These are phyloP conservation scores for Xylariaceae sp. DNA, from an alignment of 2,329 filamentous ascomycete genomes.

Conservation along the genomic window DNA sequence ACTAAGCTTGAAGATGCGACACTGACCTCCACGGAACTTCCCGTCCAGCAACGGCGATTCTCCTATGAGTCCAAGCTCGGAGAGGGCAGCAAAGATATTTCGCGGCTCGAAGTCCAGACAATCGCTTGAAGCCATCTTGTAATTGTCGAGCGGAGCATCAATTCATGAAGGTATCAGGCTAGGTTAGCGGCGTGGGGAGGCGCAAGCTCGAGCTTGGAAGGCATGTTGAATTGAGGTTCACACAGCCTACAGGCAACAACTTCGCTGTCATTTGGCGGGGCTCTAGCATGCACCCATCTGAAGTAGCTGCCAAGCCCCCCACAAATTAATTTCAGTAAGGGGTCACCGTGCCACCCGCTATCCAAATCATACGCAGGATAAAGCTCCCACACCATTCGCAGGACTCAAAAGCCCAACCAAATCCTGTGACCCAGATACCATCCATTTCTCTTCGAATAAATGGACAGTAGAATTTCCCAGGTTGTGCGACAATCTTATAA, in stretches of 20 bases:
- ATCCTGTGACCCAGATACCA: too few relatives aligned
- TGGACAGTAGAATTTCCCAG: too few relatives aligned
- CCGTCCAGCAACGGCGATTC: background rate
- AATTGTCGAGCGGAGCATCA: background rate
- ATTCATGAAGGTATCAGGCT: background rate
- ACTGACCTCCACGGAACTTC: constrained; percentile 1
- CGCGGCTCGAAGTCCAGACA: constrained; percentile 1
- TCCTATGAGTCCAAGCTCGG: constrained; percentile 2
- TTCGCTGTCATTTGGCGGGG: background rate
- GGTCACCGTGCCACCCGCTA: background rate
- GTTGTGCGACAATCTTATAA: too few relatives aligned
- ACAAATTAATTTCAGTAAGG: background rate
- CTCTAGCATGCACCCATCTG: background rate
- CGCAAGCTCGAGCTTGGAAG: background rate
- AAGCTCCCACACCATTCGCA: too few relatives aligned
- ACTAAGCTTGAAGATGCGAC: constrained; percentile 1
- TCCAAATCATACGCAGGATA: too few relatives aligned
- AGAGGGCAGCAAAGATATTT: constrained; percentile 4
- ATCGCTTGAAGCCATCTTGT: constrained; percentile 3
- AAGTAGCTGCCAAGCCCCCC: background rate
- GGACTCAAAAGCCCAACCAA: too few relatives aligned
- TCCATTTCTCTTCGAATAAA: too few relatives aligned
- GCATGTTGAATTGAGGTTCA: too few relatives aligned
- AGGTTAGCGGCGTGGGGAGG: background rate
- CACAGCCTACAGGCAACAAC: background rate